Percentiles rank a stretch among this genome's conserved stretches.
phyloP scores from a whole-genome alignment of 371 early-diverging fungal genomes.

The Dichotomocladium elegans region DNA sequence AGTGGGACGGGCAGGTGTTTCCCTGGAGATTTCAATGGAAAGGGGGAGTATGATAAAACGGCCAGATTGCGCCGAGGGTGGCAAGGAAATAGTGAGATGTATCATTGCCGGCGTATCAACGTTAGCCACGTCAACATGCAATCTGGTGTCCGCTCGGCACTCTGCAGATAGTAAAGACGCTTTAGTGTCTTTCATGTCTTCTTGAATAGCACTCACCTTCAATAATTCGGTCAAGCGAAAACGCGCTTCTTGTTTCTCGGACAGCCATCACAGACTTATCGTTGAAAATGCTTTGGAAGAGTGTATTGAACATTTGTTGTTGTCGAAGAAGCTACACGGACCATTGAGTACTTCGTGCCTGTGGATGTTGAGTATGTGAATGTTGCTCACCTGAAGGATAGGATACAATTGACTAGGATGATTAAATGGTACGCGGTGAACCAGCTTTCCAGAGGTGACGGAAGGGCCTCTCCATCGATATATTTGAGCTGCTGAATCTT shows the following conservation, averaged over 20 bases:
- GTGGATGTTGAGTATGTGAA: neutral
- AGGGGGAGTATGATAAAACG: constrained; percentile 26
- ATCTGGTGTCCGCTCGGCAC: constrained; percentile 11
- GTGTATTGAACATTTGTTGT: constrained; percentile 52
- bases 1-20: constrained; percentile 24
- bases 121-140: constrained; percentile 25
- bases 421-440: constrained; percentile 50
- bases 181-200: neutral
- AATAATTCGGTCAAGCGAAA: constrained; percentile 29
- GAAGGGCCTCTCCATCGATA: constrained; percentile 28
- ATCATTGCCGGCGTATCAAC: constrained; percentile 30
- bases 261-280: constrained; percentile 3
- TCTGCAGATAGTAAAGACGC: constrained; percentile 5
- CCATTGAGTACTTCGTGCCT: too few species aligned
- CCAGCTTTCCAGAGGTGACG: constrained; percentile 27
- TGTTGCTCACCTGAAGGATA: constrained; percentile 36
- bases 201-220: constrained; percentile 18
- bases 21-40: constrained; percentile 33
- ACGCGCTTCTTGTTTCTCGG: neutral
- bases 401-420: constrained; percentile 52
- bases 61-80: constrained; percentile 15
- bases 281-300: constrained; percentile 52
- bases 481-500: constrained; percentile 20
- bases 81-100: constrained; percentile 31
- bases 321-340: constrained; percentile 44